Percentiles rank a stretch among this genome's conserved stretches.
phyloP scores from a whole-genome alignment of 2,329 filamentous ascomycete genomes.

The Pseudocercospora crystallina region DNA sequence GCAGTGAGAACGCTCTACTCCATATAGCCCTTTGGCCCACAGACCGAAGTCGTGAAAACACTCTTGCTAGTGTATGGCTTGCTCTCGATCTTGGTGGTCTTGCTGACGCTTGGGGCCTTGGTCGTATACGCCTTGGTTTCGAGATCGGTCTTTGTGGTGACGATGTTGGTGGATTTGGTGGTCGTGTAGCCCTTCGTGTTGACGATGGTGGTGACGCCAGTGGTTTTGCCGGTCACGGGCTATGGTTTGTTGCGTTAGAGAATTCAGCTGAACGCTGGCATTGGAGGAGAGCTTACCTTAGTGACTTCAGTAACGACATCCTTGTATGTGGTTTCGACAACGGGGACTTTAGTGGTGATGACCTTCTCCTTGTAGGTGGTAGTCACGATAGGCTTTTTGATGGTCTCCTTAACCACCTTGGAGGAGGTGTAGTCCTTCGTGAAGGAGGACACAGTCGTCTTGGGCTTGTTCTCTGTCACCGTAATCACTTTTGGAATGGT shows the following conservation, averaged over 20 bases:
- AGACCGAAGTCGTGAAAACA: conserved; percentile 8
- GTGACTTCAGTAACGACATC: neutral
- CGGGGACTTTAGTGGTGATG: conserved; percentile 4
- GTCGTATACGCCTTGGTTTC: conserved; percentile 6
- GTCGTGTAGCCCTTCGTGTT: neutral
- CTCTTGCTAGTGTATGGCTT: conserved; percentile 6
- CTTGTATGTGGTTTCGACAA: conserved; percentile 6
- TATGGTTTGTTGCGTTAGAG: neutral
- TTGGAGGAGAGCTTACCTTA: too few species aligned
- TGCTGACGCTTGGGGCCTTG: neutral
- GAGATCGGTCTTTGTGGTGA: conserved; percentile 2
- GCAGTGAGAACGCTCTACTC: too few species aligned
- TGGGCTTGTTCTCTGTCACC: too few species aligned
- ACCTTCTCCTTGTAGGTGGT: conserved; percentile 5
- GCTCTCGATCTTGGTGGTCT: conserved; percentile 6
- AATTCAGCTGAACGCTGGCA: too few species aligned
- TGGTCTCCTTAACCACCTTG: neutral
- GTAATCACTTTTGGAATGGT: conserved; percentile 2
- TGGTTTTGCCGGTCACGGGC: neutral
- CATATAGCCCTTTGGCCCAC: conserved; percentile 11
- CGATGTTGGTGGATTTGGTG: conserved; percentile 1
- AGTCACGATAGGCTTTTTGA: neutral
- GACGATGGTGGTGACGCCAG: conserved; percentile 1
- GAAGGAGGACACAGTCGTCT: conserved; percentile 7
- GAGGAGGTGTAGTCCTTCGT: conserved; percentile 6